Evolutionary conservation across 2,329 filamentous ascomycete genomes (phyloP).

Genomic region (Colletotrichum eleusines): DNA sequence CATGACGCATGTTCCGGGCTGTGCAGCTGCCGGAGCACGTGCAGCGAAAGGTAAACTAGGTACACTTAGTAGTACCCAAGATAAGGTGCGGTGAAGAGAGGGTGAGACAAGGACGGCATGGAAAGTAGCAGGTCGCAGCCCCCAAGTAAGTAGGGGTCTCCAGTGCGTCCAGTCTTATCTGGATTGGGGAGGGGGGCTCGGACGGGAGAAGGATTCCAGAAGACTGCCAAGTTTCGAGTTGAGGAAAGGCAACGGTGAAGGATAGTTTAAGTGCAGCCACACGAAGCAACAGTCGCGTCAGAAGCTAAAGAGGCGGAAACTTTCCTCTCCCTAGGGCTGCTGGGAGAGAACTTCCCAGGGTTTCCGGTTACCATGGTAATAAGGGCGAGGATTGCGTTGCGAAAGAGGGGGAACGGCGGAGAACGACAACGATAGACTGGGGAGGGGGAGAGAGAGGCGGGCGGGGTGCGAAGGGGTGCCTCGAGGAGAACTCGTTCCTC

Average conservation of each 20-base stretch:
- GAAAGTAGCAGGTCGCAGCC: not conserved
- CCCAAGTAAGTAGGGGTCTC: not conserved
- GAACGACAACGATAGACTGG: not conserved
- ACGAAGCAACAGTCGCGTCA: conserved; percentile 1
- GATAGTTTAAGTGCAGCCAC: not conserved
- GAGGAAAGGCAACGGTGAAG: not conserved
- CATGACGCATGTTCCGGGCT: conserved; percentile 23
- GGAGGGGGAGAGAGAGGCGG: not conserved
- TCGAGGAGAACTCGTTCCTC: conserved; percentile 5
- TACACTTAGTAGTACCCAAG: not conserved
- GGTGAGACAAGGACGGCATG: not conserved
- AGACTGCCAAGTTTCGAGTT: conserved; percentile 1
- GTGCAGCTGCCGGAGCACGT: not conserved
- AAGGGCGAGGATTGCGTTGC: not conserved
- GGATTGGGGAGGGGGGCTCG: not conserved
- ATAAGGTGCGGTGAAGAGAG: not conserved
- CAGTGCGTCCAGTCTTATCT: not conserved
- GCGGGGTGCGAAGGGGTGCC: not conserved
- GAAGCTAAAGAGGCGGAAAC: conserved; percentile 16
- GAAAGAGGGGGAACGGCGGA: not conserved
- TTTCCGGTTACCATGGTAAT: not conserved
- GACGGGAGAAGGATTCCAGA: conserved; percentile 38
- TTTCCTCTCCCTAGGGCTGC: conserved; percentile 1
- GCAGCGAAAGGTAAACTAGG: not conserved
- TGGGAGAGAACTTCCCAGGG: conserved; percentile 6